Percentiles rank a stretch among this genome's conserved stretches.
Evolutionary conservation across 352 stramenopile genomes (phyloP).

Genomic region (Globisporangium radiosum): DNA sequence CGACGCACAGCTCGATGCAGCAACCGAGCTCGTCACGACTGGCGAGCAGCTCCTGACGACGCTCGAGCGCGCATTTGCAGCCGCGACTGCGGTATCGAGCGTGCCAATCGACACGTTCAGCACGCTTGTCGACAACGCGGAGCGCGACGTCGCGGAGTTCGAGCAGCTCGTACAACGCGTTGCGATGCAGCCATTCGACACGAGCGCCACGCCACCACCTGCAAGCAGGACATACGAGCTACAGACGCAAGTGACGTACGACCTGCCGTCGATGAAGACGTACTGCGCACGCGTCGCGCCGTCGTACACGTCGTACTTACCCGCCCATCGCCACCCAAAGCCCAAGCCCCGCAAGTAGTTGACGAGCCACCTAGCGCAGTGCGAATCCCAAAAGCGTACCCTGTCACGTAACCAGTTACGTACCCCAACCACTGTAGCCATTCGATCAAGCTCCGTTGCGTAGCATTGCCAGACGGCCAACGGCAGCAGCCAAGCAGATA

Average conservation of each 20-base stretch:
- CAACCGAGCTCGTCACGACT: conserved; percentile 30
- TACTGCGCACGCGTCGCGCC: conserved; percentile 56
- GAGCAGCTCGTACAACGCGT: conserved; percentile 30
- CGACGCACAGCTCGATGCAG: not conserved
- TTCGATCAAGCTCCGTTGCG: no score
- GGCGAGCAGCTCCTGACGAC: conserved; percentile 32
- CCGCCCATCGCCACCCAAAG: not conserved
- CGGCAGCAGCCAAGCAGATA: no score
- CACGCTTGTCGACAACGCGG: conserved; percentile 33
- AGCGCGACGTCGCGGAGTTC: conserved; percentile 29
- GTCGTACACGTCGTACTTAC: conserved; percentile 53
- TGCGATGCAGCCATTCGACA: conserved; percentile 6
- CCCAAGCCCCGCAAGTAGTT: no score
- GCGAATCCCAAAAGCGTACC: no score
- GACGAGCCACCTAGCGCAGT: no score
- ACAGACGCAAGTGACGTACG: conserved; percentile 18
- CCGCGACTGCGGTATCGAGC: conserved; percentile 21
- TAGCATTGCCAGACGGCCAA: no score
- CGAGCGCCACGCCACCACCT: no score
- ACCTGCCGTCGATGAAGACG: conserved; percentile 66
- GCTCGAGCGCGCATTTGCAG: conserved; percentile 34
- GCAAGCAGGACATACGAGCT: not conserved
- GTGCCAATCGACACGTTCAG: conserved; percentile 37
- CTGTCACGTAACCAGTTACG: no score
- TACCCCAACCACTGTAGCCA: no score